phyloP scores from a whole-genome alignment of 2,329 filamentous ascomycete genomes.

The Stagonosporopsis tanaceti region DNA sequence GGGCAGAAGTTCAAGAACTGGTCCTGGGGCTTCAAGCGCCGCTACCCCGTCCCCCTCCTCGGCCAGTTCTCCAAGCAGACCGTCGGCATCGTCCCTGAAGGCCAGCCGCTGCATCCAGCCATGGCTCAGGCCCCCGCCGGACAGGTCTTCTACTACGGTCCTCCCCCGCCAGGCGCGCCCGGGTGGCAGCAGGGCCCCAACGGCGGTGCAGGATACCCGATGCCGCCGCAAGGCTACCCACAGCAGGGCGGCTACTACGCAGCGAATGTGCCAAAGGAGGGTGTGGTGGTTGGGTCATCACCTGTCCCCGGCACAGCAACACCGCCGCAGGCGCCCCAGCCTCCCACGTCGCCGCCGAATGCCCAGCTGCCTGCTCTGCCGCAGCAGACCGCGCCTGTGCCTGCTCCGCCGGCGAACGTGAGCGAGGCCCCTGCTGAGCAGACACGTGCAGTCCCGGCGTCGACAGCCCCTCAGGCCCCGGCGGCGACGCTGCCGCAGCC shows the following conservation, averaged over 20 bases:
- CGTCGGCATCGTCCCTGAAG: slow-evolving; percentile 40
- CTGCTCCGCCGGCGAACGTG: slow-evolving; percentile 4
- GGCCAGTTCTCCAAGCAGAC: slow-evolving; percentile 41
- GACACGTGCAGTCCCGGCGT: not conserved
- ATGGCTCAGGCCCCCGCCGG: slow-evolving; percentile 34
- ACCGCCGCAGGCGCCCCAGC: slow-evolving; percentile 24
- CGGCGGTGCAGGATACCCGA: slow-evolving; percentile 22
- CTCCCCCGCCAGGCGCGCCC: slow-evolving; percentile 32
- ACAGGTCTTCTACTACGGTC: slow-evolving; percentile 36
- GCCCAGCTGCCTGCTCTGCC: slow-evolving; percentile 13
- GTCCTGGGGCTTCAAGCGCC: slow-evolving; percentile 44
- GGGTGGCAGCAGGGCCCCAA: slow-evolving; percentile 30
- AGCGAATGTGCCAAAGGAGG: slow-evolving; percentile 23
- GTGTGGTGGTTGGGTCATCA: slow-evolving; percentile 19
- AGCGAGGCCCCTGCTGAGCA: slow-evolving; percentile 9
- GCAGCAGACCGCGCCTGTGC: slow-evolving; percentile 2
- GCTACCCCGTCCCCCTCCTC: slow-evolving; percentile 40
- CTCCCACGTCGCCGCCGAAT: slow-evolving; percentile 10
- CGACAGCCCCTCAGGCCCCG: not conserved
- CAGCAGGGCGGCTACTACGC: slow-evolving; percentile 31
- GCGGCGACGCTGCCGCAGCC: slow-evolving; percentile 7
- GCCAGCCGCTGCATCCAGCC: slow-evolving; percentile 32
- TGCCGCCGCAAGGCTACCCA: slow-evolving; percentile 31
- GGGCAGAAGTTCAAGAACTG: slow-evolving; percentile 44
- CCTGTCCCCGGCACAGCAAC: slow-evolving; percentile 18